Percentiles rank a stretch among this genome's conserved stretches.
Evolutionary conservation across 176 grass and related monocot species (phyloP).

Genomic region (Puya raimondii): DNA sequence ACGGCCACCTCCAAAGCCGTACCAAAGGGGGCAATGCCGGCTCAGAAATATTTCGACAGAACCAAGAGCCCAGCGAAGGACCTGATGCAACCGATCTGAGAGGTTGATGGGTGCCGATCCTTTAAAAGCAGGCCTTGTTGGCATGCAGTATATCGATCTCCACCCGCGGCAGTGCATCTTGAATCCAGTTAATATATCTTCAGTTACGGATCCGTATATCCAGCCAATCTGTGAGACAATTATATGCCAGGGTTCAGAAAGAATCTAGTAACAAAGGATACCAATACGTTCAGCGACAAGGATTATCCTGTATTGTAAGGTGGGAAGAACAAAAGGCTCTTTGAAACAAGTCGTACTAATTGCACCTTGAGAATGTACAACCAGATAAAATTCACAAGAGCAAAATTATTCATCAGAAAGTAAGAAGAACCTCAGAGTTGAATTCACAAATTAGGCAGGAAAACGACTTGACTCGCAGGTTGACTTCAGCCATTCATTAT

Average conservation of each 20-base stretch:
- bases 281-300: not conserved
- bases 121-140: constrained; percentile 79
- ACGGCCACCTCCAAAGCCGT: constrained; percentile 70
- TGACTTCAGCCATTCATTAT: too few relatives aligned
- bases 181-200: constrained; percentile 83
- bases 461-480: too few relatives aligned
- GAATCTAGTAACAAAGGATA: not conserved
- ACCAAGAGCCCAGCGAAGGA: constrained; percentile 94
- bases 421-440: too few relatives aligned
- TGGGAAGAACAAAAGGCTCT: too few relatives aligned
- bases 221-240: constrained; percentile 55
- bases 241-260: constrained; percentile 2
- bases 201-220: constrained; percentile 98
- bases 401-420: too few relatives aligned
- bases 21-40: constrained; percentile 87
- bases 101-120: constrained; percentile 95
- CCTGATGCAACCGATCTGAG: constrained; percentile 89
- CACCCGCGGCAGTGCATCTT: constrained; percentile 99
- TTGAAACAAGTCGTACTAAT: too few relatives aligned
- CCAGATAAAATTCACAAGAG: too few relatives aligned
- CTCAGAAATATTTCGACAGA: constrained; percentile 93
- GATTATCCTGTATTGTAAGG: not conserved
- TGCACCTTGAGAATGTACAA: too few relatives aligned
- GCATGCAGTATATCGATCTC: constrained; percentile 98
- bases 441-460: too few relatives aligned